Conservation (phyloP, 75 land plant species). For the Selaginella tamariscina region DNA sequence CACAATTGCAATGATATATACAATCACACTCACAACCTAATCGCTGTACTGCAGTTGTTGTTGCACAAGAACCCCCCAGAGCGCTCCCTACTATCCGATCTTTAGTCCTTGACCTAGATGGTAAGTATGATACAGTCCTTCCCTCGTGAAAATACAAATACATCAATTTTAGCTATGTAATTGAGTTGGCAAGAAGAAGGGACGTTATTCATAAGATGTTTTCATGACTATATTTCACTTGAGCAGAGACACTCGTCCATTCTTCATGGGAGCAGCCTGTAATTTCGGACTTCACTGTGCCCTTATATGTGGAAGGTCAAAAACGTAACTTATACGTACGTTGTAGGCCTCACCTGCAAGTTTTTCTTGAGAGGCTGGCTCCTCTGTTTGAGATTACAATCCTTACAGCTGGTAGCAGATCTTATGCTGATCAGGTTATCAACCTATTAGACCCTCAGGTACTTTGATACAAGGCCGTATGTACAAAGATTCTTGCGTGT, state of each 20-base stretch:
- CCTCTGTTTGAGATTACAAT: conserved; percentile 65
- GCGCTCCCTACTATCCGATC: too few relatives aligned
- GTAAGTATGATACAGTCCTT: conserved; percentile 23
- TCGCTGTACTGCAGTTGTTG: too few relatives aligned
- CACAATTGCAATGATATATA: too few relatives aligned
- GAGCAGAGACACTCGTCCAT: conserved; percentile 77
- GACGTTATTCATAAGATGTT: neutral
- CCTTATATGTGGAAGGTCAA: conserved; percentile 43
- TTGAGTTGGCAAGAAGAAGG: neutral
- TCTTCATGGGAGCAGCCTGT: conserved; percentile 53
- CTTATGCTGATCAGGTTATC: conserved; percentile 74
- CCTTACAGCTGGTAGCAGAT: conserved; percentile 80
- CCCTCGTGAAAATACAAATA: neutral
- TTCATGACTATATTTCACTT: neutral
- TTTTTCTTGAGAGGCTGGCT: conserved; percentile 61
- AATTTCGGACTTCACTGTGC: conserved; percentile 75
- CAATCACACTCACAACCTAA: too few relatives aligned
- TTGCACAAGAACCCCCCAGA: too few relatives aligned
- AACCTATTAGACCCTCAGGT: conserved; percentile 72
- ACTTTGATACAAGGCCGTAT: too few relatives aligned
- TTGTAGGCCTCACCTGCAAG: conserved; percentile 59
- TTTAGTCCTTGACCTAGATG: conserved; percentile 80
- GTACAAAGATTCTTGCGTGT: too few relatives aligned
- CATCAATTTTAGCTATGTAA: neutral
- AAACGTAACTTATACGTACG: conserved; percentile 68